These are phyloP conservation scores for Cafeteria roenbergensis DNA, from an alignment of 108 stramenopile genomes.

Conservation along the genomic window DNA sequence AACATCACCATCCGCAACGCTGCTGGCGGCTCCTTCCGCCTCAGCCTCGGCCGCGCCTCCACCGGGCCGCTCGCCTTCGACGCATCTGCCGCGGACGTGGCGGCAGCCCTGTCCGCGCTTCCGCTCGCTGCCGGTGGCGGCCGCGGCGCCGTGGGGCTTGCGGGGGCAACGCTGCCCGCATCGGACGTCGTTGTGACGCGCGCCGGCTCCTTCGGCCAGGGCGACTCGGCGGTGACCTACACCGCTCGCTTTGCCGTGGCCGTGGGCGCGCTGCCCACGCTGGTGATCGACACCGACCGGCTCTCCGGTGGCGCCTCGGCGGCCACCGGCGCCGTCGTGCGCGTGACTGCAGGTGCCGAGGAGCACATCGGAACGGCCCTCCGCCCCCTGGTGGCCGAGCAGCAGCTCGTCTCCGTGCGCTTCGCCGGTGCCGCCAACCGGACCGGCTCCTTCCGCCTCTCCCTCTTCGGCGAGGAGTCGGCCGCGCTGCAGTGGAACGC, in stretches of 20 bases:
- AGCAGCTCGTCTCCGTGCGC: background rate
- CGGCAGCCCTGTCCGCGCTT: background rate
- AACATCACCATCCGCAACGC: background rate
- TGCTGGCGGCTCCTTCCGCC: background rate
- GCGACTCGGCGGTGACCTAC: too few relatives aligned
- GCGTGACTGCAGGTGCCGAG: background rate
- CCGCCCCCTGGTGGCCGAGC: background rate
- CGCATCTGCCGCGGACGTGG: background rate
- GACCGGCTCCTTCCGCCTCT: background rate
- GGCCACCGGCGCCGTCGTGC: background rate
- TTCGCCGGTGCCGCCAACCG: background rate
- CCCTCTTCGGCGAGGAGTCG: background rate
- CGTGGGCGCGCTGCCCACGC: background rate
- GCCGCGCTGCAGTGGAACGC: background rate
- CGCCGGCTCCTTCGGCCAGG: too few relatives aligned
- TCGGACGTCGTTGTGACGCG: too few relatives aligned
- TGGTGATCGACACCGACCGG: background rate
- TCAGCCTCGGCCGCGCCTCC: background rate
- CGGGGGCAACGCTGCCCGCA: too few relatives aligned
- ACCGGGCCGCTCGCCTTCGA: background rate
- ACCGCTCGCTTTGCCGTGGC: background rate
- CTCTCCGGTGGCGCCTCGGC: too few relatives aligned
- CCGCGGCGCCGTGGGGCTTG: too few relatives aligned
- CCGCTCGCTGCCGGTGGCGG: too few relatives aligned
- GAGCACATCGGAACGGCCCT: background rate